These are phyloP conservation scores for Prunus padus DNA, from an alignment of 306 rosid genomes.

Conservation along the genomic window DNA sequence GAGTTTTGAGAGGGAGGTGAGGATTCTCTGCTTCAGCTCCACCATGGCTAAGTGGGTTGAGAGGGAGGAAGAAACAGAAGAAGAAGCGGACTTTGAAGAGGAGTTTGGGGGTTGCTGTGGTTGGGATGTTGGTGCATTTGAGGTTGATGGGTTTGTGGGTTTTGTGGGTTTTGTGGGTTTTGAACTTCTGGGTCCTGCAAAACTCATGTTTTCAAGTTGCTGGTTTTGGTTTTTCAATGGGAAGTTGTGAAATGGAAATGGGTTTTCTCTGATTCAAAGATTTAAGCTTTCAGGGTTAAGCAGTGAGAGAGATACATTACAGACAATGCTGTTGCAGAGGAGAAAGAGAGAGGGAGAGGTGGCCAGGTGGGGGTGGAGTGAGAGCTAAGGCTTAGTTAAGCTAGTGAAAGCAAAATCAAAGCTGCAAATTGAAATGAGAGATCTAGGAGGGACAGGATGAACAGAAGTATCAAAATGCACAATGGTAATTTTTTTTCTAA, in stretches of 20 bases:
- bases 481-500: background rate
- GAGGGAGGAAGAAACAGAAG: constrained; percentile 34
- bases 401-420: constrained; percentile 32
- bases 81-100: constrained; percentile 8
- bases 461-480: background rate
- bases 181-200: constrained; percentile 44
- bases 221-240: background rate
- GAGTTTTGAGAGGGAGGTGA: constrained; percentile 83
- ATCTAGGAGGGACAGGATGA: constrained; percentile 17
- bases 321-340: background rate
- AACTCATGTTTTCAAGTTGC: constrained; percentile 36
- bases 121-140: constrained; percentile 9
- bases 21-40: constrained; percentile 80
- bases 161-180: constrained; percentile 54
- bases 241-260: constrained; percentile 6
- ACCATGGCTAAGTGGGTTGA: constrained; percentile 90
- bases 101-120: background rate
- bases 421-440: constrained; percentile 12
- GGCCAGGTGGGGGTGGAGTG: constrained; percentile 26
- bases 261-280: constrained; percentile 2
- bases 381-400: constrained; percentile 32
- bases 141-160: constrained; percentile 48
- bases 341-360: constrained; percentile 6
- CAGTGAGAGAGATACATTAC: background rate
- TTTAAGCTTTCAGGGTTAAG: background rate